These are phyloP conservation scores for Moringa oleifera DNA, from an alignment of 345 rosid genomes.

Conservation along the genomic window DNA sequence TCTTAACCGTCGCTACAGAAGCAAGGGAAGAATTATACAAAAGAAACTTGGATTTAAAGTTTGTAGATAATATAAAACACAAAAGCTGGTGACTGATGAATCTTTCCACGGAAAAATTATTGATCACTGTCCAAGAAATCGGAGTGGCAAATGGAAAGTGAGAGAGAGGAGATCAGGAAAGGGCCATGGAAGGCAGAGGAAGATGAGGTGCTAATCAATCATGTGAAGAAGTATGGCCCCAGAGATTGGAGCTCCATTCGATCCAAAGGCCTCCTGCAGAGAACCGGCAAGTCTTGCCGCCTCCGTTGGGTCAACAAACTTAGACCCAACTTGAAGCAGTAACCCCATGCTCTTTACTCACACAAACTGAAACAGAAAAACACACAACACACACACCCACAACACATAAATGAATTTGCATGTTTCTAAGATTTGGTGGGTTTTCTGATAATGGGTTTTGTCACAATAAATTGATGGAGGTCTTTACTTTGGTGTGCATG, in stretches of 20 bases:
- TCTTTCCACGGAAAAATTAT: background rate
- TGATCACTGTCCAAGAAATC: background rate
- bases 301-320: constrained; percentile 99
- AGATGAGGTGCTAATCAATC: constrained; percentile 69
- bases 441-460: no score
- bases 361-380: no score
- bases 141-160: constrained; percentile 34
- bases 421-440: no score
- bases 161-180: constrained; percentile 55
- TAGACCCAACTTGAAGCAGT: constrained; percentile 86
- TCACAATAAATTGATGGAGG: no score
- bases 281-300: constrained; percentile 95
- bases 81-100: background rate
- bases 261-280: constrained; percentile 87
- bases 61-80: background rate
- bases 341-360: background rate
- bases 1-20: constrained; percentile 34
- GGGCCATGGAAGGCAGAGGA: constrained; percentile 97
- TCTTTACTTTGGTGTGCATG: no score
- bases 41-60: background rate
- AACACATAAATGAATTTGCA: no score
- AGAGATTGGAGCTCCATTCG: constrained; percentile 99
- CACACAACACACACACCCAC: background rate
- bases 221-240: constrained; percentile 70
- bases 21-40: background rate